Conservation (phyloP, 176 grass and related monocot species). For the Triticum timopheevii region DNA sequence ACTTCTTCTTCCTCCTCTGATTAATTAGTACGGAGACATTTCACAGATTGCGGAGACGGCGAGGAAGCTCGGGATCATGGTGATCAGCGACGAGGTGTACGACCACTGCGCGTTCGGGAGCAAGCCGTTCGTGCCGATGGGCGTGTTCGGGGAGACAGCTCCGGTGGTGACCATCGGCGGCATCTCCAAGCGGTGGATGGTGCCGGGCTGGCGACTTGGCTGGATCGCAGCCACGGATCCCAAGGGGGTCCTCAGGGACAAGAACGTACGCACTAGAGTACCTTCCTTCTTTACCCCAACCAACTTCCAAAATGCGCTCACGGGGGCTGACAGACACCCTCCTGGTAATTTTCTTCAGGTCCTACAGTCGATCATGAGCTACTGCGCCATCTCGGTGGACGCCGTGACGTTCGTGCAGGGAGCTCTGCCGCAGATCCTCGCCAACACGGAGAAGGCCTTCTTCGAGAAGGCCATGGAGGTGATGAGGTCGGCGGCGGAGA, state of each 20-base stretch:
- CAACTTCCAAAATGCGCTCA: neutral
- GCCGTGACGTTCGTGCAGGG: conserved; percentile 73
- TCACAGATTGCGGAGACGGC: conserved; percentile 63
- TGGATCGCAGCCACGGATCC: conserved; percentile 73
- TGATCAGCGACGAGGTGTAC: conserved; percentile 80
- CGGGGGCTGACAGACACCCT: neutral
- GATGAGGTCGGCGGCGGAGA: conserved; percentile 46
- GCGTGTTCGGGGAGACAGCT: conserved; percentile 44
- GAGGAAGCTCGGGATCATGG: conserved; percentile 57
- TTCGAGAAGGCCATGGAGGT: conserved; percentile 42
- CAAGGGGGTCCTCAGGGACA: conserved; percentile 52
- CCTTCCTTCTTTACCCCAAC: neutral
- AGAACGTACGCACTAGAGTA: conserved; percentile 37
- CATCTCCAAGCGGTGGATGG: conserved; percentile 85
- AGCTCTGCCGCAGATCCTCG: conserved; percentile 59
- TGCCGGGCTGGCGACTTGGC: conserved; percentile 82
- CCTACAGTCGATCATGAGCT: conserved; percentile 34
- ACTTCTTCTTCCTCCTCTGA: neutral
- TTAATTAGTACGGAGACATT: neutral
- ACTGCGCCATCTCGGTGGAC: conserved; percentile 63
- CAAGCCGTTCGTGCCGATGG: conserved; percentile 76
- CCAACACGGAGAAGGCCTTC: conserved; percentile 66
- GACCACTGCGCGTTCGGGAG: conserved; percentile 57
- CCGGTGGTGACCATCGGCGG: conserved; percentile 75
- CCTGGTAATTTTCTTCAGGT: conserved; percentile 25